Conservation (phyloP, 768 basidiomycete species). For the Leccinum olivaceopallidum region DNA sequence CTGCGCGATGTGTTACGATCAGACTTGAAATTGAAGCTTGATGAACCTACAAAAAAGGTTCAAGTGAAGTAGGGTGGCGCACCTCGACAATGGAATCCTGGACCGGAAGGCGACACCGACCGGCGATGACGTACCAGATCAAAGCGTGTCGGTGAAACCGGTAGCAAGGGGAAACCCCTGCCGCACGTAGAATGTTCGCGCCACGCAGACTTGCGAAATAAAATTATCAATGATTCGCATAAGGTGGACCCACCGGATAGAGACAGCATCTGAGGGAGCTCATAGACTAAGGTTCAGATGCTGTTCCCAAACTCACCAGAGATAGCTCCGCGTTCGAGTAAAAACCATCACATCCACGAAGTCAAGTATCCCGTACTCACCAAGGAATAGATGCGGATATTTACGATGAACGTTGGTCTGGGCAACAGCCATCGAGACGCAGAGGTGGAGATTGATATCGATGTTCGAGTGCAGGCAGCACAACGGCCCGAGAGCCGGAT, state of each 20-base stretch:
- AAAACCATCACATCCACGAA: slow-evolving; percentile 1
- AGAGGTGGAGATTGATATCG: not conserved
- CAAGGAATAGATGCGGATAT: not conserved
- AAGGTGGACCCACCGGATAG: not conserved
- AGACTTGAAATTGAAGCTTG: not conserved
- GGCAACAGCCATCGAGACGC: not conserved
- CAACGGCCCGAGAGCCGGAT: not conserved
- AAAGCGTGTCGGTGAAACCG: not conserved
- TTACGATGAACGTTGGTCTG: not conserved
- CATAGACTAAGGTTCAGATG: not conserved
- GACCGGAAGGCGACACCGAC: not conserved
- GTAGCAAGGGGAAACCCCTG: not conserved
- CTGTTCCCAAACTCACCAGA: not conserved
- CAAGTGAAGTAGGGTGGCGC: not conserved
- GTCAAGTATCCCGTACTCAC: not conserved
- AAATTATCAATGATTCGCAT: not conserved
- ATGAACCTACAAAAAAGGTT: not conserved
- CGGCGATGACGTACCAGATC: not conserved
- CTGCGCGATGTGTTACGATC: not conserved
- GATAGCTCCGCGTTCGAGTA: not conserved
- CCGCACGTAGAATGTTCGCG: not conserved
- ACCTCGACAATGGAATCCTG: not conserved
- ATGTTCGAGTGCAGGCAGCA: not conserved
- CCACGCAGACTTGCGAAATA: not conserved
- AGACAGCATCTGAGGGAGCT: not conserved